Conservation (phyloP, 805 yeast genomes). For the Kluyveromyces siamensis region DNA sequence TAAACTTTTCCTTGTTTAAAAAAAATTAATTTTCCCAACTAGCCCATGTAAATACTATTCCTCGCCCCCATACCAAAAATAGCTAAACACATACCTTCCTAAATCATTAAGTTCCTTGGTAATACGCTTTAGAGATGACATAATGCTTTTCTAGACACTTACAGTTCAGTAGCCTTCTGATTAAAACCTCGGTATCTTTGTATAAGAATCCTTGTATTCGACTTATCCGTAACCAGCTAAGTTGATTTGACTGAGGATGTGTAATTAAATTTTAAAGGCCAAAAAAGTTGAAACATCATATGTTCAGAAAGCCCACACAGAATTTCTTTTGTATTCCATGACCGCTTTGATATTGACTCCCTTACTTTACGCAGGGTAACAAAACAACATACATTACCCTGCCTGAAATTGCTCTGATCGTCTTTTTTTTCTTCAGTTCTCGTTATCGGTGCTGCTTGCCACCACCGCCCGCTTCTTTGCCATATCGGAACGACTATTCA, state of each 20-base stretch:
- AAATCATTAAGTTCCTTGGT: slow-evolving; percentile 91
- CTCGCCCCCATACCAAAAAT: neutral
- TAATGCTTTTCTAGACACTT: neutral
- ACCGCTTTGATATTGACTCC: neutral
- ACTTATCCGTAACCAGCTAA: neutral
- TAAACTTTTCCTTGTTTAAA: no score
- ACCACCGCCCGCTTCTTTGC: no score
- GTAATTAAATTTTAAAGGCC: neutral
- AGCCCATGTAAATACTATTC: neutral
- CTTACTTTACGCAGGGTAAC: neutral
- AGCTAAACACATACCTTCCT: slow-evolving; percentile 62
- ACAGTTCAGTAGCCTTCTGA: neutral
- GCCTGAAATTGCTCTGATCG: no score
- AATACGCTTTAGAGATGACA: slow-evolving; percentile 82
- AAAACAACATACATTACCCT: neutral
- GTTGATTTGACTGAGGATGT: neutral
- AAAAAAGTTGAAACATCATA: neutral
- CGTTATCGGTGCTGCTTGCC: no score
- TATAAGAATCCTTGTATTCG: neutral
- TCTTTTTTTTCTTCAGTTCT: no score
- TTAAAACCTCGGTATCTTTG: neutral
- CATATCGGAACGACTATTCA: no score
- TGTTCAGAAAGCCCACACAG: neutral
- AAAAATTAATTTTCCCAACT: neutral
- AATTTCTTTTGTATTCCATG: neutral